Base-by-base conservation (phyloP, 75 land plant genomes). In the Ceratopteris richardii region DNA sequence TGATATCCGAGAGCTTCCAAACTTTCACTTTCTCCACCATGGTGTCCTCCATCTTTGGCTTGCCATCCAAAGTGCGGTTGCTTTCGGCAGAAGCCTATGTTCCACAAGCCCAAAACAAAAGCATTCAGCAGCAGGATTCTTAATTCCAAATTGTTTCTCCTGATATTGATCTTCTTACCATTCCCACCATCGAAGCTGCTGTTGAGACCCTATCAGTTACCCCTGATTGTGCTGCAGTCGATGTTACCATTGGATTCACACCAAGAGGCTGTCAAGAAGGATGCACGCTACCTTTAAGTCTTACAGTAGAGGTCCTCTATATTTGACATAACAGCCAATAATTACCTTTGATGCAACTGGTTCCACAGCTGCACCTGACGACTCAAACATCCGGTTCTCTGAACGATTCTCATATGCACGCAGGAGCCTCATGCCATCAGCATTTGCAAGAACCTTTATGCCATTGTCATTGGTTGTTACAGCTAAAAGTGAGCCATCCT, bases 401-500 rank as follows among this genome's bases (percentile, higher is more conserved):
- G 79, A 18, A 29, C 80, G 71, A 17, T 33, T 70, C 56, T 79
- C 96, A 29, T 76, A 52, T 27, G 72, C 59, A 10, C 74, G 70
- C 12, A 86, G 78, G 41, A 70, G 66, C 73, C 80, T 66, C 17
- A 80, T 54, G 17, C 96, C 96, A 47, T 76, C 84, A 41, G 81
- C 63, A 68, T 83, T 90, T 5, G 90, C 87, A 37, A 90, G 83
- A 52, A 90, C 78, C 72, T 85, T 90, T 60, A 90, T 71, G 26
- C 90, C 86, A 76, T 86, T 86, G 19, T 90, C 90, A 17, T 61
- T 66, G n/a, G 96, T 76, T 7, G 83, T 75, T 29, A 90, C 96
- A 67, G 90, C 90, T 22, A 90, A 84, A 27, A 90, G 71, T 54
- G 77, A 75, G 20, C 96, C 96, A 33, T 90, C 87, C 72, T 86